phyloP scores from a whole-genome alignment of 345 rosid genomes.

The Ceriops zippeliana region DNA sequence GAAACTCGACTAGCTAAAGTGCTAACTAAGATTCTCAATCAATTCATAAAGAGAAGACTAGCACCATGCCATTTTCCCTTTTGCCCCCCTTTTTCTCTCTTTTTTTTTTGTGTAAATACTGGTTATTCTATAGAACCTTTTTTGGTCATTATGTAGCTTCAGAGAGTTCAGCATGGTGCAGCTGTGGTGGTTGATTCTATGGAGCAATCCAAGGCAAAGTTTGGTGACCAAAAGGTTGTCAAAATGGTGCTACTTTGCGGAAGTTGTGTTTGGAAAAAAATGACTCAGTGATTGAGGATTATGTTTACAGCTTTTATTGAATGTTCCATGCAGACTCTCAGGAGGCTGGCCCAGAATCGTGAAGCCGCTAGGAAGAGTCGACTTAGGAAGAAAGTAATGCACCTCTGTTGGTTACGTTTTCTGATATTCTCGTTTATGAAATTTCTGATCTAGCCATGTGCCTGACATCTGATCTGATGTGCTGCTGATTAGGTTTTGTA shows the following conservation, averaged over 20 bases:
- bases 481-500: not conserved
- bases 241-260: not conserved
- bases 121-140: not conserved
- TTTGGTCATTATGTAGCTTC: conserved; percentile 30
- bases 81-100: too few relatives aligned
- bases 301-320: not conserved
- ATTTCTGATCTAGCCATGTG: too few relatives aligned
- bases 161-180: conserved; percentile 44
- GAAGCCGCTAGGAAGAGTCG: conserved; percentile 97
- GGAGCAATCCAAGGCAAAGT: conserved; percentile 55
- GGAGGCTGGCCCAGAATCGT: conserved; percentile 90
- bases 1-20: not conserved
- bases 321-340: conserved; percentile 45
- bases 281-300: not conserved
- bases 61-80: too few relatives aligned
- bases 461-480: not conserved
- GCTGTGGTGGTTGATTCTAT: conserved; percentile 47
- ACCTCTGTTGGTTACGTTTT: not conserved
- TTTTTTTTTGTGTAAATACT: not conserved
- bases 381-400: conserved; percentile 74
- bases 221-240: conserved; percentile 64
- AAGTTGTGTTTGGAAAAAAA: not conserved
- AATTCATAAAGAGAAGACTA: too few relatives aligned
- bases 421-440: too few relatives aligned
- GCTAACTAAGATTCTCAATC: too few relatives aligned